Base-by-base conservation (phyloP, 768 basidiomycete species). In the Suillus brevipes region DNA sequence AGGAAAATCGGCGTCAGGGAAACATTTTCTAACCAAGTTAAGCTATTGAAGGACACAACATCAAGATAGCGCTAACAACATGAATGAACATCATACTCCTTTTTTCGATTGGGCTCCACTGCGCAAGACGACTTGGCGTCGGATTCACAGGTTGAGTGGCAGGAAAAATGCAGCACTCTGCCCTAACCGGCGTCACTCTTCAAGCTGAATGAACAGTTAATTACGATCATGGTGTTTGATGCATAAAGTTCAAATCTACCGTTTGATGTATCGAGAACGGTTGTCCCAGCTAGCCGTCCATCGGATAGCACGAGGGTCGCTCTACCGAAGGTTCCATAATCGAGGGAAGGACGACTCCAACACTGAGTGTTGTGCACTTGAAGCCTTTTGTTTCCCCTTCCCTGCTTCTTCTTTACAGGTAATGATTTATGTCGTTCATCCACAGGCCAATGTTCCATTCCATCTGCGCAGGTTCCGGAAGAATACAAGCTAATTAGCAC, bases 391-490 rank as follows among this genome's bases (percentile, higher is more conserved):
- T 63, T 78, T 74, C 64, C 75, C 70, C 59, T 73, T 75, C 50
- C 49, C 50, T 65, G 57, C 13, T 60, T 38, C 13, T 60, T 38
- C 31, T 45, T 28, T 10, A 62, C 55, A 38, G 63, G 66, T 65
- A 66, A 49, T 49, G 43, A 68, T 65, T 73, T 71, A 49, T 62
- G 69, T 74, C 79, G 79, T 70, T 81, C 76, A 80, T 85, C 81
- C 72, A 80, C 77, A 45, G 89, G 89, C 89, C 90, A 91, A 75
- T 80, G 81, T 75, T 88, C 87, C 90, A 92, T 91, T 87, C 87
- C 88, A 90, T 87, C 81, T 77, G 79, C 77, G 55, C 56, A 59
- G 50, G 63, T 65, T 63, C 28, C 50, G 18, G 42, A 42, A 31
- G 36, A 25, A 37, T 42, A 20, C 6, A 59, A 40, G 23, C 4